Evolutionary conservation across 2,329 filamentous ascomycete genomes (phyloP), one percentile per base, ranked within the genome.

Genomic region (Penicillium frequentans): DNA sequence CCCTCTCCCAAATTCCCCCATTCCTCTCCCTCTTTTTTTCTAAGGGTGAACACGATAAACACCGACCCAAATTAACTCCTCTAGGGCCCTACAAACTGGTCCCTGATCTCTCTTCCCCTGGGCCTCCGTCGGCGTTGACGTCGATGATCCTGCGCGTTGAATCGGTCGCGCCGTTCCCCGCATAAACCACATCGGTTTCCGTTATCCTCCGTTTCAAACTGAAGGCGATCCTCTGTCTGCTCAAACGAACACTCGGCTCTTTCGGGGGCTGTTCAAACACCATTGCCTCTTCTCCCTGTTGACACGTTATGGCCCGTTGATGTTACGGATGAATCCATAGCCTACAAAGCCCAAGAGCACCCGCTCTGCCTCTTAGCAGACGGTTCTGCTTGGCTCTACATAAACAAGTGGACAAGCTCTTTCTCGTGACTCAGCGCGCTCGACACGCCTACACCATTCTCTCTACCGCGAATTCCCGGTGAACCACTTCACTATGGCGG

Each of bases 351-450:
- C 52, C 54, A 68, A 73, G 74, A 75, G 74, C 73, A 70, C 65
- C 73, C 72, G 73, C 71, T 75, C 75, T 76, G 75, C 75, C 71
- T 67, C 62, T 70, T 68, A 68, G 75, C 75, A 76, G 75, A 75
- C 71, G 73, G 73, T 69, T 67, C 66, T 70, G 70, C 70, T 70
- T 66, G 62, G 66, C 62, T 63, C 63, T 57, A 55, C 54, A 61
- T 43, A 43, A 55, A 45, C 23, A 43, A 35, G 59, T 54, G 51
- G 52, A 55, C 56, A 51, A 56, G 53, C 59, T 43, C 37, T 59
- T 60, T 49, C 46, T 62, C 49, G 27, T 58, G 52, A 55, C 35
- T 39, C 50, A 37, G 45, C 47, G 44, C 45, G 24, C 44, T 43
- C 37, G 27, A 27, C 47, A 43, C n/a, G 26, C n/a, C 33, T 54